Percentiles rank a stretch among this genome's conserved stretches.
Evolutionary conservation across 768 basidiomycete species (phyloP).

Genomic region (Tylopilus rubrobrunneus): DNA sequence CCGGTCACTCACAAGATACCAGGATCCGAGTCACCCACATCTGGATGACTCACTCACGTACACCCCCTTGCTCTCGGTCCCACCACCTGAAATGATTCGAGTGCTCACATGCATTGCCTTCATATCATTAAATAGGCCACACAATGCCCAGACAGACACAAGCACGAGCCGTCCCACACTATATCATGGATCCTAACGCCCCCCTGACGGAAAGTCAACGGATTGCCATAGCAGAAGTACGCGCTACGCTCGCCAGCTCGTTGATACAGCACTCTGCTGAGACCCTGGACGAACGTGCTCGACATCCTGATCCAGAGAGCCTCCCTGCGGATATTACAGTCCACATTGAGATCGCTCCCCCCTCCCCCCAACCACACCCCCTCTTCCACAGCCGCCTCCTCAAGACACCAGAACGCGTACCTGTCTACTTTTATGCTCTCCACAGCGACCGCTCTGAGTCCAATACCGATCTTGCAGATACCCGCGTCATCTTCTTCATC

Average conservation of each 20-base stretch:
- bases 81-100: too few species aligned
- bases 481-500: slow-evolving; percentile 20
- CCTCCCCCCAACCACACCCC: slow-evolving; percentile 3
- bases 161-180: too few species aligned
- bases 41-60: too few species aligned
- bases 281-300: slow-evolving; percentile 16
- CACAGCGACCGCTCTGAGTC: neutral
- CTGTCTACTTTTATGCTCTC: slow-evolving; percentile 19
- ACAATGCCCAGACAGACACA: too few species aligned
- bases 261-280: neutral
- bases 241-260: neutral
- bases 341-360: slow-evolving; percentile 16
- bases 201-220: slow-evolving; percentile 18
- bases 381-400: neutral
- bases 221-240: neutral
- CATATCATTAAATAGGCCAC: too few species aligned
- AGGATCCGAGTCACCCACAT: too few species aligned
- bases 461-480: neutral
- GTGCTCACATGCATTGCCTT: too few species aligned
- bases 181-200: neutral
- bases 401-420: slow-evolving; percentile 17
- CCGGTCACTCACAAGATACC: too few species aligned
- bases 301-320: neutral
- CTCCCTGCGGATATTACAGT: slow-evolving; percentile 11
- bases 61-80: too few species aligned